phyloP scores from a whole-genome alignment of 805 yeast species.

The Candida easanensis region DNA sequence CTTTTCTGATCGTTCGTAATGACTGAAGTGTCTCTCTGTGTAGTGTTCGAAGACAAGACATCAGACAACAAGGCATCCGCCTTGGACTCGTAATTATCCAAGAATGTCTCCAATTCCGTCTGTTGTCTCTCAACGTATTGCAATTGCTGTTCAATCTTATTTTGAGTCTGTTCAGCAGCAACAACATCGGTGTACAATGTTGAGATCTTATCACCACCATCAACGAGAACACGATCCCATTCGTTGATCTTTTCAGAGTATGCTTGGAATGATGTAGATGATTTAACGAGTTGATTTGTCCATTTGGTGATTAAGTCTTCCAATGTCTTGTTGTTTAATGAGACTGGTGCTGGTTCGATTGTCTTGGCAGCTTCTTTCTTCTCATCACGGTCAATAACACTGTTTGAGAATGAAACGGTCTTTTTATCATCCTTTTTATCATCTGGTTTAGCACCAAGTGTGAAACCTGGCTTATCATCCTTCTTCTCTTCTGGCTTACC shows the following conservation, averaged over 20 bases:
- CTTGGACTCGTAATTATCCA: conserved; percentile 71
- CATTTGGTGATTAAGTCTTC: conserved; percentile 92
- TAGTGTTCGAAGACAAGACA: conserved; percentile 32
- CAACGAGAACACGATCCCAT: conserved; percentile 85
- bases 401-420: conserved; percentile 27
- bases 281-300: conserved; percentile 79
- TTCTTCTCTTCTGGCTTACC: conserved; percentile 26
- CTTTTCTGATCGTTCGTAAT: conserved; percentile 79
- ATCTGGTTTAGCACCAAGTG: conserved; percentile 25
- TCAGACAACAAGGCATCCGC: conserved; percentile 36
- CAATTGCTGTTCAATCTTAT: conserved; percentile 82
- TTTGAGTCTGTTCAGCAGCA: conserved; percentile 82
- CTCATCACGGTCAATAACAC: conserved; percentile 24
- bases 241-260: conserved; percentile 72
- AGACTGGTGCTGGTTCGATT: conserved; percentile 63
- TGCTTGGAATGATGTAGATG: conserved; percentile 68
- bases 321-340: conserved; percentile 85
- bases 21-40: conserved; percentile 30
- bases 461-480: conserved; percentile 21
- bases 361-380: conserved; percentile 47
- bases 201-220: conserved; percentile 81
- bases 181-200: conserved; percentile 73
- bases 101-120: conserved; percentile 78
- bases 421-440: conserved; percentile 25
- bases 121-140: conserved; percentile 88